Conservation (phyloP, 306 rosid species). For the Clitoria ternatea region DNA sequence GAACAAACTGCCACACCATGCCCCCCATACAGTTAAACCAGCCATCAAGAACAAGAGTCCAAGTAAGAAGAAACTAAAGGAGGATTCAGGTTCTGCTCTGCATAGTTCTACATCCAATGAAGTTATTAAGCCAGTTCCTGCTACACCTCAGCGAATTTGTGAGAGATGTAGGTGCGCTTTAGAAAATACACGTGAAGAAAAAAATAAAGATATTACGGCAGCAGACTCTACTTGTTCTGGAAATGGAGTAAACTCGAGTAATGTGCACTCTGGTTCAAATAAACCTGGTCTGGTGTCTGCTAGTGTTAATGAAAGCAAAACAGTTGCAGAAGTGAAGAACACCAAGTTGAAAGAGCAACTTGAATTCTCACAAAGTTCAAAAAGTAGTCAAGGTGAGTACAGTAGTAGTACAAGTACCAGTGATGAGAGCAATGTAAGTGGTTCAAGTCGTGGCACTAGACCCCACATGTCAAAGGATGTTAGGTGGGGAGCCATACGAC, state of each 20-base stretch:
- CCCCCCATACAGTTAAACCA: slow-evolving; percentile 53
- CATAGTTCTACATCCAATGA: slow-evolving; percentile 41
- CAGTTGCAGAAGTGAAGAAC: slow-evolving; percentile 42
- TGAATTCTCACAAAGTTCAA: slow-evolving; percentile 92
- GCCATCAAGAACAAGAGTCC: slow-evolving; percentile 63
- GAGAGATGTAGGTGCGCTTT: slow-evolving; percentile 79
- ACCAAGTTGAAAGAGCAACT: slow-evolving; percentile 59
- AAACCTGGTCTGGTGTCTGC: slow-evolving; percentile 39
- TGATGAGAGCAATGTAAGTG: slow-evolving; percentile 78
- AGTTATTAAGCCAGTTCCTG: slow-evolving; percentile 40
- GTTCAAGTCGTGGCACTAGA: slow-evolving; percentile 84
- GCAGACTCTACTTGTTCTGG: slow-evolving; percentile 31
- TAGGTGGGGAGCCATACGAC: slow-evolving; percentile 87
- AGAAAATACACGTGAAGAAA: slow-evolving; percentile 39
- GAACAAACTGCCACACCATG: slow-evolving; percentile 53
- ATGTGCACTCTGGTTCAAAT: slow-evolving; percentile 32
- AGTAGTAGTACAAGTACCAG: slow-evolving; percentile 96
- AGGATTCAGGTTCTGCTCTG: slow-evolving; percentile 48
- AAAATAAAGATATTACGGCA: slow-evolving; percentile 32
- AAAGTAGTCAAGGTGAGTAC: slow-evolving; percentile 90
- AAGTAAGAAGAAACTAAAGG: slow-evolving; percentile 66
- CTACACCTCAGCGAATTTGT: slow-evolving; percentile 52
- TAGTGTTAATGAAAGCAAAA: slow-evolving; percentile 37
- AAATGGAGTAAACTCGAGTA: slow-evolving; percentile 35
- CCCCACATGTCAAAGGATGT: slow-evolving; percentile 99